Evolutionary conservation across 371 early-diverging fungal species (phyloP).

Genomic region (Batkoa obscura): DNA sequence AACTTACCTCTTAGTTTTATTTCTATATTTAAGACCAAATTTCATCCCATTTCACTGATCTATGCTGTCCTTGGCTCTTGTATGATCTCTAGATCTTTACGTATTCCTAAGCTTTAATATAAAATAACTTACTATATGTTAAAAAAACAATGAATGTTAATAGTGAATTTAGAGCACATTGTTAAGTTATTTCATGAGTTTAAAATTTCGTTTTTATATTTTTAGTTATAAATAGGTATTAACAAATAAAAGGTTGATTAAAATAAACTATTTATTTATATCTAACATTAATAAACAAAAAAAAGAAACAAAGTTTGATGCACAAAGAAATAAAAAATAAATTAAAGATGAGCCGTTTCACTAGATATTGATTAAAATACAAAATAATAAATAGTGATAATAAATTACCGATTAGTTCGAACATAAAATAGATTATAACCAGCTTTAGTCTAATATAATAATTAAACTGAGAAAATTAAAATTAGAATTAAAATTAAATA

Average conservation of each 20-base stretch:
- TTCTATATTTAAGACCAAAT: constrained; percentile 11
- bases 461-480: neutral
- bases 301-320: too few species aligned
- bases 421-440: constrained; percentile 10
- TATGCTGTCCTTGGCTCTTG: constrained; percentile 58
- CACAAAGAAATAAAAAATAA: neutral
- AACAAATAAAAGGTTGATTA: too few species aligned
- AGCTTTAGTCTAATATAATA: constrained; percentile 2
- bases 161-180: too few species aligned
- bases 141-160: too few species aligned
- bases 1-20: constrained; percentile 21
- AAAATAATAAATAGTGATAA: neutral
- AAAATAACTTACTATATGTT: too few species aligned
- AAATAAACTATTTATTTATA: too few species aligned
- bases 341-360: constrained; percentile 5
- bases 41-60: constrained; percentile 14
- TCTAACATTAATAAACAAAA: too few species aligned
- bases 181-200: too few species aligned
- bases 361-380: neutral
- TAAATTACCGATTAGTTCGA: constrained; percentile 3
- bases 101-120: constrained; percentile 35
- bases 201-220: too few species aligned
- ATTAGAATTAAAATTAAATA: constrained; percentile 14
- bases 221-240: too few species aligned
- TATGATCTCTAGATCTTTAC: constrained; percentile 56